Conservation (phyloP, 768 basidiomycete genomes). For the Phylloporus rhodoxanthus region DNA sequence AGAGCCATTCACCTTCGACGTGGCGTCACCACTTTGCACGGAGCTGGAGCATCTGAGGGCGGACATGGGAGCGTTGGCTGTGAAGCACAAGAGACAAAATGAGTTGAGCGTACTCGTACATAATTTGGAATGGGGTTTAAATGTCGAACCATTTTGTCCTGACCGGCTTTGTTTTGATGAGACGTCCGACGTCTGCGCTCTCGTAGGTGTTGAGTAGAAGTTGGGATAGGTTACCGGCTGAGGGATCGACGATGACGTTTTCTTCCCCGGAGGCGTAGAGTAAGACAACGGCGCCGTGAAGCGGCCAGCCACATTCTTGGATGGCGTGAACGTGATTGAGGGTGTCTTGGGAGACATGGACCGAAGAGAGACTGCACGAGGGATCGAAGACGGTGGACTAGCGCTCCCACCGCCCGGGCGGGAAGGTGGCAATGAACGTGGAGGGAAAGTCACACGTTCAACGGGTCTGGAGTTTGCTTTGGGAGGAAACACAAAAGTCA, state of each 20-base stretch:
- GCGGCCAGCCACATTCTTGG: slow-evolving; percentile 28
- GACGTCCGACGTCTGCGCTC: slow-evolving; percentile 37
- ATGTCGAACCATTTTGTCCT: slow-evolving; percentile 55
- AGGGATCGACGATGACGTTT: slow-evolving; percentile 57
- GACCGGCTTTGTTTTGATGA: slow-evolving; percentile 21
- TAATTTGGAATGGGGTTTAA: slow-evolving; percentile 44
- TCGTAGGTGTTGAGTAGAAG: slow-evolving; percentile 16
- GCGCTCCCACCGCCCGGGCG: slow-evolving; percentile 13
- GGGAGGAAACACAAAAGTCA: slow-evolving; percentile 23
- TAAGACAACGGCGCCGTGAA: slow-evolving; percentile 18
- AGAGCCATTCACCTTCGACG: slow-evolving; percentile 29
- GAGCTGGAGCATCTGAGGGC: slow-evolving; percentile 37
- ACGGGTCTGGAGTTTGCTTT: slow-evolving; percentile 2
- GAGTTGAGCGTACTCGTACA: slow-evolving; percentile 56
- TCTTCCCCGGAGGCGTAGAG: slow-evolving; percentile 47
- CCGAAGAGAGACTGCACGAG: slow-evolving; percentile 37
- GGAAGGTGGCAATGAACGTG: slow-evolving; percentile 10
- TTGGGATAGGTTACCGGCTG: slow-evolving; percentile 46
- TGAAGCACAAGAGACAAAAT: slow-evolving; percentile 36
- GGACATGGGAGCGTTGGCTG: slow-evolving; percentile 27
- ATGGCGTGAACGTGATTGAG: slow-evolving; percentile 30
- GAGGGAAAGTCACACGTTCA: slow-evolving; percentile 6
- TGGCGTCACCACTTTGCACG: slow-evolving; percentile 21
- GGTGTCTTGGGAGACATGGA: slow-evolving; percentile 29
- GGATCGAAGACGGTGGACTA: slow-evolving; percentile 47